Evolutionary conservation across 768 basidiomycete genomes (phyloP), one percentile per base, ranked within the genome.

Genomic region (Trametes sanguinea): DNA sequence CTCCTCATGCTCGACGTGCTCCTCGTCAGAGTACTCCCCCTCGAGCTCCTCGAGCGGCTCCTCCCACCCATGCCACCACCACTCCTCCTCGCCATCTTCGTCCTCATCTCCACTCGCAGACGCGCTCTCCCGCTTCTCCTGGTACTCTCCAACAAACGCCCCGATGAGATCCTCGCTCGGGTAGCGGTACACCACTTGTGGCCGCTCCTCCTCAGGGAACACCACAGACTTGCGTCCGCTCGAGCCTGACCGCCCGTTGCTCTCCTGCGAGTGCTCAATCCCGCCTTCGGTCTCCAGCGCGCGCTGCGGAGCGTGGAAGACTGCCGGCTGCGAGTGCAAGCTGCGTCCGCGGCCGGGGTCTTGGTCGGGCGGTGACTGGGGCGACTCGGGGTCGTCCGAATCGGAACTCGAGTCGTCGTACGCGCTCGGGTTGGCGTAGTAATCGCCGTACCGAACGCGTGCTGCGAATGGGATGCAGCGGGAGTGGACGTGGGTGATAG

Each of bases 11-110:
- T 22, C 22, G 22, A 22, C 22, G 22, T 22, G 22, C 22, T 22
- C 22, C 22, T 22, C 42, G 48, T 43, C 29, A 22, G 51, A 30
- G 54, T 47, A 10, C 42, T 60, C 51, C 6, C 40, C 48, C 42
- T 46, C 50, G 47, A 50, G 37, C 56, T 57, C 56, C 51, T 43
- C 58, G 43, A 54, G 33, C 54, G 58, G 37, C 64, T 67, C 68
- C 64, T 67, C 68, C 66, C 68, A 67, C 13, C 68, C 66, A 11
- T 64, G 64, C 66, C 68, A 67, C 68, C 65, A 67, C 64, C 66
- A 63, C 39, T 65, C 60, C 37, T 22, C 22, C 22, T 22, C 22
- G 22, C 50, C 59, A 35, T 58, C 63, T 10, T 60, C 61, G 13
- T 33, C 60, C 4, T 35, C 40, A 14, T 51, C 51, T 52, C 51